Percentiles rank a stretch among this genome's conserved stretches.
Conservation (phyloP, 148 eudicot species). For the Talinum fruticosum region DNA sequence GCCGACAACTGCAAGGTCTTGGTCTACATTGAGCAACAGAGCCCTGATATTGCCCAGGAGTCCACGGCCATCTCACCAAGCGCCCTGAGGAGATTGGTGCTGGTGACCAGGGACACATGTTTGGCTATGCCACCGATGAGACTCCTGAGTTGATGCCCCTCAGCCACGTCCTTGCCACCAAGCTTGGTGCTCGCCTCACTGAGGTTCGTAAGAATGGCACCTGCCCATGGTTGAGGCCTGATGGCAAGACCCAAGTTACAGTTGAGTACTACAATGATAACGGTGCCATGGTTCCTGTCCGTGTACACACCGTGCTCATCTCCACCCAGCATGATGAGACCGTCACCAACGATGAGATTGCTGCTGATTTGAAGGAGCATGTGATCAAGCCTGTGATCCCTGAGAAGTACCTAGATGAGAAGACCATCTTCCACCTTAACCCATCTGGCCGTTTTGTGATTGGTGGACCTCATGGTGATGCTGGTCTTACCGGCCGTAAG, state of each 20-base stretch:
- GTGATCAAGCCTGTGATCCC: constrained; percentile 51
- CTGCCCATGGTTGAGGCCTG: constrained; percentile 44
- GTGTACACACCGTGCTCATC: constrained; percentile 40
- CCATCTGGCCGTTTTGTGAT: constrained; percentile 53
- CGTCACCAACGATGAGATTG: constrained; percentile 40
- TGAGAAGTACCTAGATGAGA: constrained; percentile 51
- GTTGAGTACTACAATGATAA: constrained; percentile 41
- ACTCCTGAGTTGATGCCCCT: constrained; percentile 46
- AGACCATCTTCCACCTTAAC: constrained; percentile 56
- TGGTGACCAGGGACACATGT: constrained; percentile 54
- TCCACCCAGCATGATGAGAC: constrained; percentile 40
- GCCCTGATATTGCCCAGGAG: constrained; percentile 50
- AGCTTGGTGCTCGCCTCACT: constrained; percentile 39
- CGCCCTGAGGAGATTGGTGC: constrained; percentile 41
- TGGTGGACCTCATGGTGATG: constrained; percentile 53
- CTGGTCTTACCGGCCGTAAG: constrained; percentile 52
- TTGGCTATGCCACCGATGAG: constrained; percentile 51
- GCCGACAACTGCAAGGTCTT: constrained; percentile 44
- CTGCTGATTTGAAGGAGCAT: constrained; percentile 44
- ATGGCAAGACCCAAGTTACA: constrained; percentile 41
- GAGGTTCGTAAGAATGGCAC: constrained; percentile 41
- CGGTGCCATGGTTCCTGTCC: constrained; percentile 40
- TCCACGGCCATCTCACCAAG: constrained; percentile 36
- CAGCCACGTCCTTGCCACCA: constrained; percentile 40
- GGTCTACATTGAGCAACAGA: constrained; percentile 50